Conservation (phyloP, 2,329 filamentous ascomycete genomes). For the Cytospora paraplurivora region DNA sequence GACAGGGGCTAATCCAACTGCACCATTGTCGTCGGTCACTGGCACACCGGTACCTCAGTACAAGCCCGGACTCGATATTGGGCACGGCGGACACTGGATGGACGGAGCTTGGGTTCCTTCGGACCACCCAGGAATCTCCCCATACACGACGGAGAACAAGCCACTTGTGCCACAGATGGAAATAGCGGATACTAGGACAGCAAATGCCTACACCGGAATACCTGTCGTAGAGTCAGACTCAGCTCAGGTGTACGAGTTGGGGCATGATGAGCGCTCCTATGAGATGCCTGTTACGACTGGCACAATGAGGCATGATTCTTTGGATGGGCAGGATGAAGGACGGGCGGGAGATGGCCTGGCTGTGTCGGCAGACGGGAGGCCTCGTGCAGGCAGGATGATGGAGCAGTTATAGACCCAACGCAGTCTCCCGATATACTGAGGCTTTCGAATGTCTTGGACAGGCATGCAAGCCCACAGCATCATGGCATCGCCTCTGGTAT, state of each 20-base stretch:
- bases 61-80: neutral
- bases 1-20: neutral
- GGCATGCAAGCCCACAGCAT: neutral
- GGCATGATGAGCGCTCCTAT: neutral
- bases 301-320: neutral
- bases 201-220: neutral
- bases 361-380: neutral
- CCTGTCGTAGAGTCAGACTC: neutral
- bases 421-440: too few relatives aligned
- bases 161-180: neutral
- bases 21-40: neutral
- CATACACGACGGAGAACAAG: neutral
- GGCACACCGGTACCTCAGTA: neutral
- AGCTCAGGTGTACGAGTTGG: neutral
- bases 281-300: neutral
- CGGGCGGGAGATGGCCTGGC: neutral
- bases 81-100: neutral
- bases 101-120: neutral
- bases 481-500: too few relatives aligned
- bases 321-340: neutral
- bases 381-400: neutral
- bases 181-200: neutral
- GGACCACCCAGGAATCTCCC: neutral
- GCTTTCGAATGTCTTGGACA: too few relatives aligned
- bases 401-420: neutral